Conservation (phyloP, 202 grass and related monocot genomes). For the Sporobolus alterniflorus region DNA sequence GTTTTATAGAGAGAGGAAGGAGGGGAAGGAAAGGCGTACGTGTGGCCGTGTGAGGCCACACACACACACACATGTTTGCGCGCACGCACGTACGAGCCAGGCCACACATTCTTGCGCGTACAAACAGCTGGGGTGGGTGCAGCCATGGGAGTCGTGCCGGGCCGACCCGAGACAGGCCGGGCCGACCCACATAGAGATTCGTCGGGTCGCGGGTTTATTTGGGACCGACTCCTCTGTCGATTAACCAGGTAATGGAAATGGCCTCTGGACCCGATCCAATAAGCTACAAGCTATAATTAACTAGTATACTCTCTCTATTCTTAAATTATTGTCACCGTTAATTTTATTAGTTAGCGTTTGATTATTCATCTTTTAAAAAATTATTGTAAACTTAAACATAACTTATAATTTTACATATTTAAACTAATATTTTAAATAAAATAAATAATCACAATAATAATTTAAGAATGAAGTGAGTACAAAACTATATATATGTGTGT, state of each 20-base stretch:
- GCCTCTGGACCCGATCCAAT: not conserved
- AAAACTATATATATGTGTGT: too few relatives aligned
- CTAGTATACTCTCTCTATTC: too few relatives aligned
- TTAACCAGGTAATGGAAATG: too few relatives aligned
- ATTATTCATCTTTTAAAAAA: too few relatives aligned
- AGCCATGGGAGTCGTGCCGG: conserved; percentile 49
- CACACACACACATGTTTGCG: not conserved
- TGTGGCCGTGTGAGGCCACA: conserved; percentile 13
- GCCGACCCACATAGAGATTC: conserved; percentile 3
- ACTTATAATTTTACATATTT: too few relatives aligned
- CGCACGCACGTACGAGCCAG: conserved; percentile 1
- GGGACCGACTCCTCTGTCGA: too few relatives aligned
- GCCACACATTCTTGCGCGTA: not conserved
- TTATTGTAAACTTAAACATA: too few relatives aligned
- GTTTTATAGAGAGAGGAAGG: conserved; percentile 48
- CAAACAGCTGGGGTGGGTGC: conserved; percentile 48
- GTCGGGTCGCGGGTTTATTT: not conserved
- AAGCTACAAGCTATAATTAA: not conserved
- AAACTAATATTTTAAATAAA: too few relatives aligned
- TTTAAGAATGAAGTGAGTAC: too few relatives aligned
- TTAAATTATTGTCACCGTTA: too few relatives aligned
- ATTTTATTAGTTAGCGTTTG: too few relatives aligned
- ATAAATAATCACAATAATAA: too few relatives aligned
- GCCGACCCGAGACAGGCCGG: conserved; percentile 34
- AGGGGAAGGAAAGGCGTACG: not conserved